Evolutionary conservation across 1,139 yeast genomes (phyloP), one percentile per base, ranked within the genome.

Genomic region (Fermentozyma sake): DNA sequence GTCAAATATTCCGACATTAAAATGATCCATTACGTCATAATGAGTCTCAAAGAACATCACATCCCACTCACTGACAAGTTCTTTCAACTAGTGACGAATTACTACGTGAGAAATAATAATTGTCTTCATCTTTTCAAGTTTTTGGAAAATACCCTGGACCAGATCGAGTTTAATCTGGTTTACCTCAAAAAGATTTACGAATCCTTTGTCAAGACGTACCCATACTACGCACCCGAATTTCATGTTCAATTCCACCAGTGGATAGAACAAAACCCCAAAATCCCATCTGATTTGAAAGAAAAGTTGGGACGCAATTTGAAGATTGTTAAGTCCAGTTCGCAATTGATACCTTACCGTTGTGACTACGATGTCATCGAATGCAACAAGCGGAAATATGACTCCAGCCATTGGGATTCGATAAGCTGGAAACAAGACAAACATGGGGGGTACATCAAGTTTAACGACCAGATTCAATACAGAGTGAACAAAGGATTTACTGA

Each of bases 401-500:
- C 48, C n/a, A 26, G 29, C 6, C 35, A 47, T 16, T 55, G 61
- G 61, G 28, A 34, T 4, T 25, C 30, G 5, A 37, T 55, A 20
- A 33, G 32, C 10, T 44, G 44, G 43, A 34, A 35, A 8, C 36
- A 36, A 8, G 39, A 45, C 23, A 33, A 26, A n/a, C 29, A 32
- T 15, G 51, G 51, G 8, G 35, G 33, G 7, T 36, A 32, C 9
- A 18, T 31, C 3, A 33, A 36, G 21, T 45, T 38, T 20, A 30
- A 38, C 11, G 44, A 39, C 7, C 70, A 65, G 31, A 43, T 60
- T 2, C 50, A 50, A 16, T 63, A 55, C 35, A 39, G 72, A 20
- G 40, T 61, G 19, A 46, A 50, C 12, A 43, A 48, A 24, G 73
- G 72, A 7, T 60, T 66, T 28, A 39, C 40, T 7, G 64, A 56